A percentile compares a stretch with the other conserved stretches of the same genome.
Conservation (phyloP, 1,139 yeast species). For the Casaregolazyma lundiana region DNA sequence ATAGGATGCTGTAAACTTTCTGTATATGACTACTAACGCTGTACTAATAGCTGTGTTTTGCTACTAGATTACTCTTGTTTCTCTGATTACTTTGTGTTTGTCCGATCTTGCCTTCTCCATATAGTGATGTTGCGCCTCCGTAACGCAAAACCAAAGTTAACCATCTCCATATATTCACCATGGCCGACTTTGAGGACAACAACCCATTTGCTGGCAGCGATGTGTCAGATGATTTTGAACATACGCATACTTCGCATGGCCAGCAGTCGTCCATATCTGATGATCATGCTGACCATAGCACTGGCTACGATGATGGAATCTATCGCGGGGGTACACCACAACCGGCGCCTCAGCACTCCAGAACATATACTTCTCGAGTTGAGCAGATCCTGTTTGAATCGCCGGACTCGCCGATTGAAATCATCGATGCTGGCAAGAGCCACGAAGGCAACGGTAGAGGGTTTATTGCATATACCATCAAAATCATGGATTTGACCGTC, state of each 20-base stretch:
- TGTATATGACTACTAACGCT: conserved; percentile 1
- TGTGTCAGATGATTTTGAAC: conserved; percentile 16
- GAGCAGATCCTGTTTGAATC: conserved; percentile 34
- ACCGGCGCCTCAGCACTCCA: conserved; percentile 9
- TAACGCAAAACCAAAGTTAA: neutral
- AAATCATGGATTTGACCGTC: conserved; percentile 54
- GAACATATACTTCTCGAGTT: conserved; percentile 33
- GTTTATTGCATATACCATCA: conserved; percentile 77
- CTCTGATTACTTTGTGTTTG: neutral
- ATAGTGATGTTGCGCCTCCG: neutral
- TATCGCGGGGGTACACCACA: neutral
- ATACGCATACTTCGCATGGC: neutral
- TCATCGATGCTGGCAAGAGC: conserved; percentile 73
- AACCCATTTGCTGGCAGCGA: conserved; percentile 41
- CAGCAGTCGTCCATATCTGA: conserved; percentile 1
- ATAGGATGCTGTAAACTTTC: neutral
- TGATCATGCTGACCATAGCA: neutral
- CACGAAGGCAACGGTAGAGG: conserved; percentile 70
- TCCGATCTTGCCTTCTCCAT: neutral
- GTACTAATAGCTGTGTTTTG: too few relatives aligned
- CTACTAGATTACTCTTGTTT: neutral
- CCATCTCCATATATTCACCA: conserved; percentile 8
- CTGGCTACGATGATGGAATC: conserved; percentile 5
- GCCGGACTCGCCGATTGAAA: conserved; percentile 44
- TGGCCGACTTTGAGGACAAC: conserved; percentile 42